These are phyloP conservation scores for Tremellales sp. DNA, from an alignment of 1,284 basidiomycete species.

Conservation along the genomic window DNA sequence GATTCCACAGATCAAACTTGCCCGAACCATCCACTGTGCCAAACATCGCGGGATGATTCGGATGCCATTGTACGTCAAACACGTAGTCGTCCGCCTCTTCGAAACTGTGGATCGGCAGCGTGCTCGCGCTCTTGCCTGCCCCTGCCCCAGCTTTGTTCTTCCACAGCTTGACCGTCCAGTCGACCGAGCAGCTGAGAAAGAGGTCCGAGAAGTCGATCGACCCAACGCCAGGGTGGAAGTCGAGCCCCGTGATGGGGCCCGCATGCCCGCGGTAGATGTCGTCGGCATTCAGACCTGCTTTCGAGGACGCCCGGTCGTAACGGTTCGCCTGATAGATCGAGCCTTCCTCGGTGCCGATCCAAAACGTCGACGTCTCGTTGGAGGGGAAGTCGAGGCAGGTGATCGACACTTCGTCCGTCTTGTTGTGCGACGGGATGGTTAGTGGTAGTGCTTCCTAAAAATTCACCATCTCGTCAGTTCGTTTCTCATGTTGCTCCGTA, in stretches of 20 bases:
- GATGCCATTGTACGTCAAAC: constrained; percentile 99
- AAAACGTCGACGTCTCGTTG: constrained; percentile 92
- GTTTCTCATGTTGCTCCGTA: background rate
- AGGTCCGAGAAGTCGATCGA: constrained; percentile 92
- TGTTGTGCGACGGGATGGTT: constrained; percentile 76
- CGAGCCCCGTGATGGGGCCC: constrained; percentile 85
- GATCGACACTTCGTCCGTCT: constrained; percentile 92
- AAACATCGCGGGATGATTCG: constrained; percentile 87
- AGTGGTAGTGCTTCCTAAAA: constrained; percentile 82
- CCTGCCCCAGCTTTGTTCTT: constrained; percentile 55
- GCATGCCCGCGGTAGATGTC: constrained; percentile 90
- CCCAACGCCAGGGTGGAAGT: constrained; percentile 89
- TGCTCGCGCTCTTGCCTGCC: constrained; percentile 32
- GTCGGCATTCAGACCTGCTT: constrained; percentile 86
- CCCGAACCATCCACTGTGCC: constrained; percentile 91
- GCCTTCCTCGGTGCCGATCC: constrained; percentile 96
- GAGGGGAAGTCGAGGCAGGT: constrained; percentile 89
- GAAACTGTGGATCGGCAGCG: constrained; percentile 79
- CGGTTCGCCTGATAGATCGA: constrained; percentile 92
- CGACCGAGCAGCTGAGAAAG: constrained; percentile 84
- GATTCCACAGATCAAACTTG: constrained; percentile 93
- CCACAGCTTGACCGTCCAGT: constrained; percentile 97
- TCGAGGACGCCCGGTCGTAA: constrained; percentile 91
- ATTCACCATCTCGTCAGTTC: background rate
- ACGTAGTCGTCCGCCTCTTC: constrained; percentile 97